Percentiles rank a stretch among this genome's conserved stretches.
phyloP scores from a whole-genome alignment of 768 basidiomycete genomes.

The Russula brevipes region DNA sequence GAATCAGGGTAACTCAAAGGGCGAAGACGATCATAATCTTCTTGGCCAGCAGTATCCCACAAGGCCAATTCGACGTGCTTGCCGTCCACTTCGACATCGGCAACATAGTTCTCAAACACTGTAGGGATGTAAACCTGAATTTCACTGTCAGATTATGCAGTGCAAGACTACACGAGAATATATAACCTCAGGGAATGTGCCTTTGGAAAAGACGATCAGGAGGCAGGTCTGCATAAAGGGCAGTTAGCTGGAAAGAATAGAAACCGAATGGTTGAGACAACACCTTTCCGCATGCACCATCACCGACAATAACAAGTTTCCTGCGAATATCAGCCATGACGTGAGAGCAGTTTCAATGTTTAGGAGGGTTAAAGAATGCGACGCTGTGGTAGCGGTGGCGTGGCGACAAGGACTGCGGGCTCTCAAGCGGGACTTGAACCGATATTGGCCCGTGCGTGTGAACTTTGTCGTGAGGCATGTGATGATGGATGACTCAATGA shows the following conservation, averaged over 20 bases:
- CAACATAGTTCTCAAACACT: slow-evolving; percentile 99
- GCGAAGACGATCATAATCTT: slow-evolving; percentile 97
- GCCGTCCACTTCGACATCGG: slow-evolving; percentile 96
- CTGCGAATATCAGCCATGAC: slow-evolving; percentile 95
- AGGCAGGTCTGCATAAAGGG: slow-evolving; percentile 32
- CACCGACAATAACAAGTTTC: slow-evolving; percentile 98
- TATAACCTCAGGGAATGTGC: slow-evolving; percentile 87
- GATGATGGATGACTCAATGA: slow-evolving; percentile 11
- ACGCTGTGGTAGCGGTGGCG: slow-evolving; percentile 6
- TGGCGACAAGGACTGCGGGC: slow-evolving; percentile 22
- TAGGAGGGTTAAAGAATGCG: slow-evolving; percentile 12
- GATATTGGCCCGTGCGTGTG: slow-evolving; percentile 26
- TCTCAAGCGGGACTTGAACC: slow-evolving; percentile 26
- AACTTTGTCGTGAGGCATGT: slow-evolving; percentile 17
- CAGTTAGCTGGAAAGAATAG: not conserved
- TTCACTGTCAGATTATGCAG: not conserved
- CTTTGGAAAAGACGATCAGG: slow-evolving; percentile 94
- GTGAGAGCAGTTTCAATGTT: slow-evolving; percentile 8
- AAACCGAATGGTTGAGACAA: slow-evolving; percentile 1
- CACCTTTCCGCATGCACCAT: slow-evolving; percentile 96
- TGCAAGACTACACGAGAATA: not conserved
- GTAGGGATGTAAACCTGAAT: slow-evolving; percentile 95
- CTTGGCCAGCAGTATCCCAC: slow-evolving; percentile 99
- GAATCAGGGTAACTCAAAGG: slow-evolving; percentile 98
- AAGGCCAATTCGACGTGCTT: slow-evolving; percentile 98